phyloP scores from a whole-genome alignment of 768 basidiomycete genomes.

The Artomyces pyxidatus region DNA sequence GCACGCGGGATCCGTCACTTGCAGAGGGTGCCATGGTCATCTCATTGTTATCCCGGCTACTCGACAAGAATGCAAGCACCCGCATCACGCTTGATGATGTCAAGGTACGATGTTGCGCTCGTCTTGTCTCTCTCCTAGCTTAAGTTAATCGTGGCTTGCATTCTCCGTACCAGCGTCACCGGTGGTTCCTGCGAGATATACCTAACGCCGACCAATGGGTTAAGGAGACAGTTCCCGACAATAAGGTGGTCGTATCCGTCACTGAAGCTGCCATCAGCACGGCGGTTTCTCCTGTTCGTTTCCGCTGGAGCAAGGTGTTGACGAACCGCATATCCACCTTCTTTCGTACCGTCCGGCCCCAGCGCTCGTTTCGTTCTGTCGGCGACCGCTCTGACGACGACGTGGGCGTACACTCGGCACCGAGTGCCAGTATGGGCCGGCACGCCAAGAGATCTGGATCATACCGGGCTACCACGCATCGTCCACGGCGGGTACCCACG shows the following conservation, averaged over 20 bases:
- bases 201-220: constrained; percentile 66
- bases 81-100: constrained; percentile 75
- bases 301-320: constrained; percentile 47
- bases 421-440: constrained; percentile 5
- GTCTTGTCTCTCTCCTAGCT: not conserved
- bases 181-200: constrained; percentile 67
- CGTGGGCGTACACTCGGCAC: constrained; percentile 14
- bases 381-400: constrained; percentile 15
- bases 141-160: not conserved
- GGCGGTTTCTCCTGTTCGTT: constrained; percentile 60
- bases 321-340: constrained; percentile 40
- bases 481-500: not conserved
- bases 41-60: constrained; percentile 60
- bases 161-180: constrained; percentile 34
- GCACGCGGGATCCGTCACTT: constrained; percentile 21
- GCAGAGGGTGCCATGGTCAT: constrained; percentile 58
- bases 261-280: constrained; percentile 70
- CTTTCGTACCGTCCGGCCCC: constrained; percentile 35
- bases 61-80: constrained; percentile 71
- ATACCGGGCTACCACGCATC: not conserved
- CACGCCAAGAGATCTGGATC: not conserved
- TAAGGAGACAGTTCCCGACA: constrained; percentile 44
- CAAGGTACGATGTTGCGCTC: constrained; percentile 47
- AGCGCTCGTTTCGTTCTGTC: constrained; percentile 22
- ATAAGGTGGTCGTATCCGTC: constrained; percentile 44